Base-by-base conservation (phyloP, 805 yeast genomes). In the Candida nanaspora region DNA sequence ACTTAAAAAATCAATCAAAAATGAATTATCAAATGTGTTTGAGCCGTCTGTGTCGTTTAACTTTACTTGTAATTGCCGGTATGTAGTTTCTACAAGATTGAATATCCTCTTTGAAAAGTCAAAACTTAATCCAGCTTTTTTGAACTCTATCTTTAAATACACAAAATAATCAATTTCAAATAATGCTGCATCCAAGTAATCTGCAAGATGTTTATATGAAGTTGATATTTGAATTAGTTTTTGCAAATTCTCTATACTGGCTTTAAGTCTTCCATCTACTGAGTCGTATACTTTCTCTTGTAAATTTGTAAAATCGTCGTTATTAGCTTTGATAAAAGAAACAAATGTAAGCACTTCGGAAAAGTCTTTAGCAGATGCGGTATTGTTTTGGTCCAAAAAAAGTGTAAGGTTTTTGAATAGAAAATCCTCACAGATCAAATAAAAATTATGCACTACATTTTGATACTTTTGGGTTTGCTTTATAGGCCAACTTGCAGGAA, bases 401-500 rank as follows among this genome's bases (percentile, higher is more conserved):
- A 6, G 10, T 3, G 21, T 13, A 7, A 31, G 9, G 5, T 31
- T 31, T 6, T 31, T 16, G 14, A 31, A 6, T 16, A 31, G 3
- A 19, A 18, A 16, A 19, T 31, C 34, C 11, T 31, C 34, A 19
- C 16, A 16, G 16, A 33, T 21, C 11, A 33, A 8, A 33, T 33
- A 33, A 21, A 33, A 33, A n/a, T 33, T 33, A n/a, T 33, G 35
- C 10, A 33, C 13, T 6, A 21, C 4, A 33, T 6, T 21, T 14
- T 21, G n/a, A n/a, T 33, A 33, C 7, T 21, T 33, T 14, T 20
- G 4, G 6, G 21, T 5, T 13, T 11, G 20, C 6, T 15, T 16
- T 9, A 7, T 16, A 3, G 64, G 64, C 63, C 63, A 59, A 22
- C 50, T 45, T 19, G 4, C 6, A 3, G 34, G 34, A n/a, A 31